Evolutionary conservation across 768 basidiomycete genomes (phyloP).

Genomic region (Hirschioporus abietinus): DNA sequence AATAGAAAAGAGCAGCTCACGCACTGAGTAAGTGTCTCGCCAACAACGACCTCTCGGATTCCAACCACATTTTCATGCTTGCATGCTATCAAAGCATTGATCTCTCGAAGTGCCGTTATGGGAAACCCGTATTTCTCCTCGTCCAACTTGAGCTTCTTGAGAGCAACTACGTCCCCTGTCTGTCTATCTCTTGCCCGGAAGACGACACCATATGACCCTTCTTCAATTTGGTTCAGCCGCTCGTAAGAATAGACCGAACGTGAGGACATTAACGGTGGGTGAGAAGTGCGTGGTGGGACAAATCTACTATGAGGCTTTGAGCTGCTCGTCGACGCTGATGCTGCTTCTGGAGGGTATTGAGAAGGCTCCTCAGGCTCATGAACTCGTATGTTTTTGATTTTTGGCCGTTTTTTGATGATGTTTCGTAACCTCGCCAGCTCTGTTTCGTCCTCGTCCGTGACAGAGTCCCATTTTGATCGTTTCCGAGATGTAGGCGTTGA

Average conservation of each 20-base stretch:
- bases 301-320: conserved; percentile 47
- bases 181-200: conserved; percentile 94
- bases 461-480: conserved; percentile 68
- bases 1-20: conserved; percentile 31
- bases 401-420: conserved; percentile 46
- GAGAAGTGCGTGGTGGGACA: conserved; percentile 68
- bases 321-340: not conserved
- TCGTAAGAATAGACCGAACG: conserved; percentile 95
- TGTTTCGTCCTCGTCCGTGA: conserved; percentile 41
- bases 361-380: conserved; percentile 13
- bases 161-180: conserved; percentile 91
- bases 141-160: conserved; percentile 97
- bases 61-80: conserved; percentile 94
- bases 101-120: conserved; percentile 91
- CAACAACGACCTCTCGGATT: conserved; percentile 96
- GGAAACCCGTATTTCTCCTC: conserved; percentile 99
- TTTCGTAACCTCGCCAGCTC: not conserved
- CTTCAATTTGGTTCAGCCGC: conserved; percentile 94
- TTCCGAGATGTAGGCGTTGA: conserved; percentile 56
- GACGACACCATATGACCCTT: conserved; percentile 96
- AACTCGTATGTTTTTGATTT: conserved; percentile 24
- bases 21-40: conserved; percentile 97
- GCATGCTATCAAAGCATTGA: conserved; percentile 94
- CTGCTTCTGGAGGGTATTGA: conserved; percentile 10
- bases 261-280: conserved; percentile 79